These are phyloP conservation scores for Apiospora pterosperma DNA, from an alignment of 2,329 filamentous ascomycete genomes.

Conservation along the genomic window DNA sequence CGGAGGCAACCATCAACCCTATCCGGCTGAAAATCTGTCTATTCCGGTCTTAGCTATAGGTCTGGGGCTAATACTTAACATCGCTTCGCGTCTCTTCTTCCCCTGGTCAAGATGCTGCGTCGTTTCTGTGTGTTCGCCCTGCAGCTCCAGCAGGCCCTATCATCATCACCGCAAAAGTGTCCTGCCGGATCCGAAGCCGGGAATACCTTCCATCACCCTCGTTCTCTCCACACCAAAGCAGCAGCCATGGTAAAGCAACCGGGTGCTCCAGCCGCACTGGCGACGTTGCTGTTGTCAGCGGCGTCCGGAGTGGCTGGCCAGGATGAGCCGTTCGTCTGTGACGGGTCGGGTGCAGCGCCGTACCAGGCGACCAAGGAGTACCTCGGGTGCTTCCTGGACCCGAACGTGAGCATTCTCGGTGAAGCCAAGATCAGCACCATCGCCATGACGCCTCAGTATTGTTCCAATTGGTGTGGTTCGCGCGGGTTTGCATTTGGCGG, in stretches of 20 bases:
- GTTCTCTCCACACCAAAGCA: background rate
- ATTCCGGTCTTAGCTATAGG: background rate
- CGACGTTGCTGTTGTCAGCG: background rate
- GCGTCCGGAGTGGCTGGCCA: background rate
- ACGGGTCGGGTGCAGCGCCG: background rate
- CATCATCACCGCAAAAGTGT: background rate
- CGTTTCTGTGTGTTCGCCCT: background rate
- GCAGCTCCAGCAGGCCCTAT: background rate
- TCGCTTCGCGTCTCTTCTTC: background rate
- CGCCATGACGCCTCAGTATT: conserved; percentile 6
- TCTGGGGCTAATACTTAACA: background rate
- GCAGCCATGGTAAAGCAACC: background rate
- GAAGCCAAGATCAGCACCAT: conserved; percentile 6
- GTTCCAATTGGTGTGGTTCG: conserved; percentile 4
- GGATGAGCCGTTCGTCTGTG: conserved; percentile 1
- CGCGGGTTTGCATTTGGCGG: conserved; percentile 3
- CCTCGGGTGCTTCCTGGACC: background rate
- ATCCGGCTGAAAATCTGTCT: background rate
- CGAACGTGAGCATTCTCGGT: background rate
- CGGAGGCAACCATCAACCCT: background rate
- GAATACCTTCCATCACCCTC: background rate
- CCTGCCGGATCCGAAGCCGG: background rate
- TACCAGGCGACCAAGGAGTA: conserved; percentile 4
- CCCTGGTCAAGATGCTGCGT: background rate
- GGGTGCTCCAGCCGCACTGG: background rate